These are phyloP conservation scores for Colletotrichum acutatum DNA, from an alignment of 2,329 filamentous ascomycete species.

Conservation along the genomic window DNA sequence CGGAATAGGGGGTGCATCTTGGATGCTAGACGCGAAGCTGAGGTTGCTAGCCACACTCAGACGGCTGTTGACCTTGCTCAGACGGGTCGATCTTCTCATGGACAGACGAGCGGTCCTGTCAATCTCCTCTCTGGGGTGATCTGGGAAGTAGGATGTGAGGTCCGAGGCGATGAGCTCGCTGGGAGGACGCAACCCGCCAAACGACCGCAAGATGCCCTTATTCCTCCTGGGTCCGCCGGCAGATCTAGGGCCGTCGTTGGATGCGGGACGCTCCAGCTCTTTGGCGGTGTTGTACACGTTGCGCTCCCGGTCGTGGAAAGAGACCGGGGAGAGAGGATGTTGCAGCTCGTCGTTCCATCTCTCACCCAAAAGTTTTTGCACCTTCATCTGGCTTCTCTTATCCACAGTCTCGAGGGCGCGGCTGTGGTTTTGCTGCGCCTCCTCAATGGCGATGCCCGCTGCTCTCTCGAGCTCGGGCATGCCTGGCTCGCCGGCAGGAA, in stretches of 20 bases:
- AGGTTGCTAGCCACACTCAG: conserved; percentile 94
- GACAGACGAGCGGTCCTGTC: conserved; percentile 95
- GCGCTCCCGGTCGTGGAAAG: conserved; percentile 75
- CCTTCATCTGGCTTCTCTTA: conserved; percentile 85
- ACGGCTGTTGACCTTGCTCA: conserved; percentile 93
- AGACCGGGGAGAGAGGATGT: conserved; percentile 87
- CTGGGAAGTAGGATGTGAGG: conserved; percentile 95
- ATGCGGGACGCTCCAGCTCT: conserved; percentile 67
- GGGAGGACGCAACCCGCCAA: conserved; percentile 91
- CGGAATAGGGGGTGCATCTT: conserved; percentile 93
- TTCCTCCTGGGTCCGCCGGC: conserved; percentile 47
- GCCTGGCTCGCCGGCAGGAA: conserved; percentile 91
- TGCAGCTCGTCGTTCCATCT: conserved; percentile 83
- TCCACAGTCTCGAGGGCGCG: conserved; percentile 73
- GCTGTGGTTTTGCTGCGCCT: conserved; percentile 79
- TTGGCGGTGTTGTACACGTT: conserved; percentile 70
- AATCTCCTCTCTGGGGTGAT: conserved; percentile 93
- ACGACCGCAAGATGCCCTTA: conserved; percentile 76
- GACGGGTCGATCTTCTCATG: conserved; percentile 86
- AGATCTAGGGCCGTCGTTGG: conserved; percentile 51
- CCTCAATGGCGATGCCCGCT: conserved; percentile 88
- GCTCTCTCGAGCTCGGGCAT: conserved; percentile 87
- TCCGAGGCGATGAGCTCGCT: conserved; percentile 98
- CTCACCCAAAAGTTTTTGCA: conserved; percentile 90
- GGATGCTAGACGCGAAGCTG: conserved; percentile 91